Percentiles rank a stretch among this genome's conserved stretches.
Conservation (phyloP, 2,329 filamentous ascomycete species). For the Penicillium sp. region DNA sequence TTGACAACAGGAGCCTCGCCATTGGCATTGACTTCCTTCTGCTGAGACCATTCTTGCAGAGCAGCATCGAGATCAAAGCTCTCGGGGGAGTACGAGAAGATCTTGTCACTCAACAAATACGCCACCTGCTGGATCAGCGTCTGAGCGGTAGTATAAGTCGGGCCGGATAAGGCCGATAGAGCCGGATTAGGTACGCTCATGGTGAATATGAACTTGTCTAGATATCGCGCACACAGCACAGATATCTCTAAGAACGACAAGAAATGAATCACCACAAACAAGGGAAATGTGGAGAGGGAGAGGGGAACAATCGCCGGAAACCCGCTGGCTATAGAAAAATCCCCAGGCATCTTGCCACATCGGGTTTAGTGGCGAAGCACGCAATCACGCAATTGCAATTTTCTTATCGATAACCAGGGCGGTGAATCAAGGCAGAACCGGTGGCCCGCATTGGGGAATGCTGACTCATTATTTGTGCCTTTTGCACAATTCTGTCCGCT, state of each 20-base stretch:
- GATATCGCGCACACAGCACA: conserved; percentile 21
- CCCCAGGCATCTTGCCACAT: conserved; percentile 29
- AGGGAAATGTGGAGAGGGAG: conserved; percentile 23
- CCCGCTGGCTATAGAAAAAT: conserved; percentile 28
- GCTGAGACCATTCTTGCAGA: conserved; percentile 70
- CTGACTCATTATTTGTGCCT: conserved; percentile 2
- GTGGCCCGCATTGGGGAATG: not conserved
- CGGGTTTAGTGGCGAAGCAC: conserved; percentile 29
- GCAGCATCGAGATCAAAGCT: conserved; percentile 88
- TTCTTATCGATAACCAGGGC: conserved; percentile 28
- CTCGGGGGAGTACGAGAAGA: conserved; percentile 94
- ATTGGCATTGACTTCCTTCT: conserved; percentile 73
- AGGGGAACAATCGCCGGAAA: conserved; percentile 15
- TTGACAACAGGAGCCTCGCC: conserved; percentile 76
- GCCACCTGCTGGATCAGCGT: conserved; percentile 93
- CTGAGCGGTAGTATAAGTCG: conserved; percentile 91
- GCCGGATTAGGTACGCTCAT: conserved; percentile 42
- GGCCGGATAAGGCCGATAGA: conserved; percentile 67
- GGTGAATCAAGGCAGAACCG: conserved; percentile 7
- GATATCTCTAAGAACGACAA: conserved; percentile 22
- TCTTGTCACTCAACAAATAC: conserved; percentile 91
- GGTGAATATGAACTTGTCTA: conserved; percentile 23
- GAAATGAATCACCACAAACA: conserved; percentile 22
- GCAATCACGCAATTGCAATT: conserved; percentile 34
- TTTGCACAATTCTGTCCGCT: not conserved